Percentiles rank a stretch among this genome's conserved stretches.
phyloP scores from a whole-genome alignment of 2,329 filamentous ascomycete genomes.

The Pseudogymnoascus sp. region DNA sequence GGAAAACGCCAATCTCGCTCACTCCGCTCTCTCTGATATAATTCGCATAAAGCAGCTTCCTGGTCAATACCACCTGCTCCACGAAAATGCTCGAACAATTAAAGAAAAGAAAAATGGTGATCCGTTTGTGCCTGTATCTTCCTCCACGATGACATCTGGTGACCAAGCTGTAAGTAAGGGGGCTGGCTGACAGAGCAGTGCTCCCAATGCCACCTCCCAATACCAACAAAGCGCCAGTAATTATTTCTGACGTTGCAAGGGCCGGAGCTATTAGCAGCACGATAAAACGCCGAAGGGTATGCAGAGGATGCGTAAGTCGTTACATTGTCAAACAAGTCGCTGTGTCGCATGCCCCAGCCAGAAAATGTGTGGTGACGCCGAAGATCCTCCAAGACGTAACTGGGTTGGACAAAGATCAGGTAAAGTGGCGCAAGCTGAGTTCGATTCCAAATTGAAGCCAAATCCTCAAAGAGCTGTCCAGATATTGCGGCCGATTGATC shows the following conservation, averaged over 20 bases:
- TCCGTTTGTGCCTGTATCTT: neutral
- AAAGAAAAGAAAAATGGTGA: slow-evolving; percentile 3
- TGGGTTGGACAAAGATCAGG: neutral
- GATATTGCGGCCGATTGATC: neutral
- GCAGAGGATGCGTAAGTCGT: neutral
- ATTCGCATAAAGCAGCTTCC: slow-evolving; percentile 1
- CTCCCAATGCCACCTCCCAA: neutral
- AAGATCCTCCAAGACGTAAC: neutral
- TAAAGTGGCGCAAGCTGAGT: neutral
- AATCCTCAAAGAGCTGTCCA: neutral
- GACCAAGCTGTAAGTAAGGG: neutral
- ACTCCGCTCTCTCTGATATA: neutral
- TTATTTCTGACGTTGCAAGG: slow-evolving; percentile 2
- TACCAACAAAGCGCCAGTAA: neutral
- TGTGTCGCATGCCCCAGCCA: slow-evolving; percentile 1
- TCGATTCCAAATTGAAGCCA: neutral
- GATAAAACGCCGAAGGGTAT: slow-evolving; percentile 2
- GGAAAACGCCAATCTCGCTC: slow-evolving; percentile 6
- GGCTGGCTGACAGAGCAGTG: neutral
- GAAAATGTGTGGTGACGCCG: slow-evolving; percentile 2
- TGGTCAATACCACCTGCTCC: slow-evolving; percentile 1
- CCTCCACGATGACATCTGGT: neutral
- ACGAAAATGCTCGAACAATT: neutral
- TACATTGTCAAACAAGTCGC: slow-evolving; percentile 5
- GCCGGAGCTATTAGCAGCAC: neutral